Percentiles rank a stretch among this genome's conserved stretches.
Evolutionary conservation across 306 rosid species (phyloP).

Genomic region (Trichosanthes truncata): DNA sequence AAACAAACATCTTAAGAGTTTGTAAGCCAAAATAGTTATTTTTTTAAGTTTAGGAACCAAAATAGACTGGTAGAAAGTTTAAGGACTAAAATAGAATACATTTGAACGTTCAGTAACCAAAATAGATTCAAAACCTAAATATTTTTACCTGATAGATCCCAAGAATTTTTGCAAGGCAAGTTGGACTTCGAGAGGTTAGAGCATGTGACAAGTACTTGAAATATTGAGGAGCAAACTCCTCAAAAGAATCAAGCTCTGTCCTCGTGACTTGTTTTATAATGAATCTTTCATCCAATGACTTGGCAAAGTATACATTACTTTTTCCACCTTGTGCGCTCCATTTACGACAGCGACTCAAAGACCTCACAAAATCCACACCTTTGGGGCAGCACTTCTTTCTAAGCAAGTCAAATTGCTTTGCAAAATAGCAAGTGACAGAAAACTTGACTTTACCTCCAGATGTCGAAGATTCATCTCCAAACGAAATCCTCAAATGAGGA

Average conservation of each 20-base stretch:
- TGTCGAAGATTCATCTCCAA: slow-evolving; percentile 53
- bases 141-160: slow-evolving; percentile 82
- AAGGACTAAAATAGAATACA: background rate
- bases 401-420: slow-evolving; percentile 75
- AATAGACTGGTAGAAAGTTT: background rate
- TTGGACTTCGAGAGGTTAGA: slow-evolving; percentile 68
- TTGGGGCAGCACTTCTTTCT: slow-evolving; percentile 82
- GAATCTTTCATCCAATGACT: slow-evolving; percentile 87
- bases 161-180: slow-evolving; percentile 92
- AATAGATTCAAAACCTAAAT: background rate
- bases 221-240: slow-evolving; percentile 77
- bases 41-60: background rate
- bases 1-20: background rate
- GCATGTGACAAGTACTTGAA: slow-evolving; percentile 73
- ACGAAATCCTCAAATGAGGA: slow-evolving; percentile 61
- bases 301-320: slow-evolving; percentile 95
- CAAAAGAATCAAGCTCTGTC: slow-evolving; percentile 90
- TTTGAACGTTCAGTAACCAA: background rate
- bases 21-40: background rate
- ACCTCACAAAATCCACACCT: slow-evolving; percentile 72
- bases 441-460: slow-evolving; percentile 71
- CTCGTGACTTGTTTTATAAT: slow-evolving; percentile 85
- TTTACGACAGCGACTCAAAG: slow-evolving; percentile 78
- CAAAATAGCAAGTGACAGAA: slow-evolving; percentile 89
- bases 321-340: slow-evolving; percentile 99